phyloP scores from a whole-genome alignment of 2,329 filamentous ascomycete genomes.

The Neurospora sp. region DNA sequence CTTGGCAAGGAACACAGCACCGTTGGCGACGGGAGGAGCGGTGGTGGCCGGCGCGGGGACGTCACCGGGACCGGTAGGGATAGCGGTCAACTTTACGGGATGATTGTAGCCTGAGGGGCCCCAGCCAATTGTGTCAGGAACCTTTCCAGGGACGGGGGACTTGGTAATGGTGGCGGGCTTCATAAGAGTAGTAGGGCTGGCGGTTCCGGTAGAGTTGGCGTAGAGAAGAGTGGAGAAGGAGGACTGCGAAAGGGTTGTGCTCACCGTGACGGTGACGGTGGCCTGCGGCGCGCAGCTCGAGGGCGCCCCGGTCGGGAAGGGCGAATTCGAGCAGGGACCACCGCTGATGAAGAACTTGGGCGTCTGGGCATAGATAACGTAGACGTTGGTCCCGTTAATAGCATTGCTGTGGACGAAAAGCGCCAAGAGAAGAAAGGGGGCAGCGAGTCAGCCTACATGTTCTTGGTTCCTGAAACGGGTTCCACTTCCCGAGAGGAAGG shows the following conservation, averaged over 20 bases:
- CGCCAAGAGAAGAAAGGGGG: neutral
- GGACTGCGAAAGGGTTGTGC: conserved; percentile 7
- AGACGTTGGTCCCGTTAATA: conserved; percentile 36
- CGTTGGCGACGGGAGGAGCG: conserved; percentile 4
- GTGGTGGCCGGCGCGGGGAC: conserved; percentile 4
- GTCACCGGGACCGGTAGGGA: conserved; percentile 7
- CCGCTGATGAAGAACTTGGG: conserved; percentile 27
- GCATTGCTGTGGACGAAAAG: conserved; percentile 23
- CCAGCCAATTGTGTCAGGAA: conserved; percentile 15
- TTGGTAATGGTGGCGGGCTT: neutral
- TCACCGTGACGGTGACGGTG: conserved; percentile 22
- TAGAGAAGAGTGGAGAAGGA: neutral
- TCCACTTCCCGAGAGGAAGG: neutral
- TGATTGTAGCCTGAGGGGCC: conserved; percentile 10
- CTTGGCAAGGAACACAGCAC: neutral
- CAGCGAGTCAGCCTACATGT: neutral
- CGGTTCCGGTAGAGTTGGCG: conserved; percentile 3
- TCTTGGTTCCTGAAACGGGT: neutral
- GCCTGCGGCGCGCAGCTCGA: conserved; percentile 18
- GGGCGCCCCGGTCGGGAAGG: neutral
- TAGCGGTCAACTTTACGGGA: conserved; percentile 10
- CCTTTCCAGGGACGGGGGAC: conserved; percentile 5
- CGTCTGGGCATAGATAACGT: conserved; percentile 33
- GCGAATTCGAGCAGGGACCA: conserved; percentile 19
- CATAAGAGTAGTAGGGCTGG: neutral